Evolutionary conservation across 2,329 filamentous ascomycete species (phyloP).

Genomic region (Pseudopithomyces chartarum): DNA sequence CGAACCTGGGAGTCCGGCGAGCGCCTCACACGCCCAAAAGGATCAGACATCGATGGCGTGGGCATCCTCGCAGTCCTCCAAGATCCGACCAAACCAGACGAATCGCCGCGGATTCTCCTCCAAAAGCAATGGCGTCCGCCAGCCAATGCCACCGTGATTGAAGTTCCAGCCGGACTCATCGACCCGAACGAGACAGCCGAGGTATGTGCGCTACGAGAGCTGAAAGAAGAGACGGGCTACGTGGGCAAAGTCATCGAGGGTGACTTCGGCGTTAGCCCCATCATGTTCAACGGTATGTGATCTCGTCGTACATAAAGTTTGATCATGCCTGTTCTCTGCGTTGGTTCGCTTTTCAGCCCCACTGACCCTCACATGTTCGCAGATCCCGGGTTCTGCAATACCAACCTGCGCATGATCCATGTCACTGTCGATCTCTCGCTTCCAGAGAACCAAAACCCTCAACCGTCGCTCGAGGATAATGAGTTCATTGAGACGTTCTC

Average conservation of each 20-base stretch:
- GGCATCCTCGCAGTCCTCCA: constrained; percentile 72
- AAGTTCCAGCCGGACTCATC: constrained; percentile 66
- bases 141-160: constrained; percentile 64
- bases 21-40: constrained; percentile 68
- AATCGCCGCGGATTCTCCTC: constrained; percentile 42
- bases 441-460: constrained; percentile 69
- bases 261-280: constrained; percentile 44
- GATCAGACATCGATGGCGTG: constrained; percentile 70
- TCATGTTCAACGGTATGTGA: constrained; percentile 50
- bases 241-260: constrained; percentile 52
- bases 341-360: no score
- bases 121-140: constrained; percentile 65
- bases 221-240: constrained; percentile 69
- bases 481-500: constrained; percentile 84
- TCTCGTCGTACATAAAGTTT: background rate
- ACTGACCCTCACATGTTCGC: constrained; percentile 1
- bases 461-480: constrained; percentile 74
- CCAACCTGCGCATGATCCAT: constrained; percentile 67
- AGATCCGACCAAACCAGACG: constrained; percentile 34
- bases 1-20: constrained; percentile 76
- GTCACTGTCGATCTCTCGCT: constrained; percentile 72
- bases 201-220: constrained; percentile 63
- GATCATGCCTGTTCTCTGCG: background rate
- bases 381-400: constrained; percentile 51
- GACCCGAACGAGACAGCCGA: constrained; percentile 64